A percentile compares a stretch with the other conserved stretches of the same genome.
Conservation (phyloP, 2,329 filamentous ascomycete species). For the Peltaster fructicola region DNA sequence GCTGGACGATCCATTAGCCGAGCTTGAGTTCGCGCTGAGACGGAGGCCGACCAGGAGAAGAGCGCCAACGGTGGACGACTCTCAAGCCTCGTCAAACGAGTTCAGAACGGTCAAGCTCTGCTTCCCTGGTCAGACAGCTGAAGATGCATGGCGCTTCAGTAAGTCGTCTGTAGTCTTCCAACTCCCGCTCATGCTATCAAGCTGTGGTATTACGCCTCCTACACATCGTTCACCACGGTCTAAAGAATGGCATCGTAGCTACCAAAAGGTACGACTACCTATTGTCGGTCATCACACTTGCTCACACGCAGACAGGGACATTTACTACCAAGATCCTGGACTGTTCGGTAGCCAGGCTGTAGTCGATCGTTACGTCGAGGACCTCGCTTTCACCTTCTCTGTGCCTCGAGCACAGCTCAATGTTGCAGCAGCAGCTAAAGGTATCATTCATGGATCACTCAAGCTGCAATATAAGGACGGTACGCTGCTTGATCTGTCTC, state of each 20-base stretch:
- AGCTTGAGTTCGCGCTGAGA: conserved; percentile 8
- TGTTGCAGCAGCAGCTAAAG: conserved; percentile 58
- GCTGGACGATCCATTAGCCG: conserved; percentile 5
- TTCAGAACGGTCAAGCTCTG: conserved; percentile 14
- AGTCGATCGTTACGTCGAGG: conserved; percentile 57
- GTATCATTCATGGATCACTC: conserved; percentile 45
- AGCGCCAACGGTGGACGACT: neutral
- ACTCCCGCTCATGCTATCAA: conserved; percentile 11
- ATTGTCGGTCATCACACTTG: neutral
- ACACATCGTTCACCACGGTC: conserved; percentile 35
- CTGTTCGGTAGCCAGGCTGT: conserved; percentile 51
- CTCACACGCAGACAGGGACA: conserved; percentile 40
- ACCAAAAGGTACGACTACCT: conserved; percentile 41
- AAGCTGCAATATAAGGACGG: conserved; percentile 30
- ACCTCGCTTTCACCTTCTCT: conserved; percentile 52
- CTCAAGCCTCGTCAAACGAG: conserved; percentile 2
- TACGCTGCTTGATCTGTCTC: conserved; percentile 22
- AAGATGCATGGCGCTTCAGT: conserved; percentile 44
- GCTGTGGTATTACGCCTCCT: conserved; percentile 39
- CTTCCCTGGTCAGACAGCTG: conserved; percentile 37
- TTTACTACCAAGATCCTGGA: conserved; percentile 61
- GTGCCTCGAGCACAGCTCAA: conserved; percentile 48
- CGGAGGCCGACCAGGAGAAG: conserved; percentile 7
- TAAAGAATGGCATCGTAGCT: conserved; percentile 30
- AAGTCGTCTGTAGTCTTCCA: conserved; percentile 3